These are phyloP conservation scores for Aspergillus funiculosus DNA, from an alignment of 495 filamentous ascomycete species.

Conservation along the genomic window DNA sequence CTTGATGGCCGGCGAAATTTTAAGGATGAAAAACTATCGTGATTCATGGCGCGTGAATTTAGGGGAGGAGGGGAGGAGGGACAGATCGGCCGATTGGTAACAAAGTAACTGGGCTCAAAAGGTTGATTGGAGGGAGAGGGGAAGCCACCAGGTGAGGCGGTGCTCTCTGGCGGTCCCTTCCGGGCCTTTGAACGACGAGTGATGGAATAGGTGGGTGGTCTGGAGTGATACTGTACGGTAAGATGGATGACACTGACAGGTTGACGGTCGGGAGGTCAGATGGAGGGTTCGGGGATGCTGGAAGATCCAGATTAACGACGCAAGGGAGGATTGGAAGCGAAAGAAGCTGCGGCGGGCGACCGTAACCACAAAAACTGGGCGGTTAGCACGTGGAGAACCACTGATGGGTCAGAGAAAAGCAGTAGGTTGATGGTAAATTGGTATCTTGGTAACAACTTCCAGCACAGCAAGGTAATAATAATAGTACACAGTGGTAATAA, in stretches of 20 bases:
- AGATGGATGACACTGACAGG: constrained; percentile 16
- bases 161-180: constrained; percentile 23
- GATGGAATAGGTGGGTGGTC: constrained; percentile 2
- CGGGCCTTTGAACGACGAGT: constrained; percentile 13
- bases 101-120: constrained; percentile 13
- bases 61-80: constrained; percentile 15
- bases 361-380: constrained; percentile 16
- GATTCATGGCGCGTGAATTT: constrained; percentile 38
- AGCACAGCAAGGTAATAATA: constrained; percentile 1
- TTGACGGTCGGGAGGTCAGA: constrained; percentile 11
- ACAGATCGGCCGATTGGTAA: constrained; percentile 16
- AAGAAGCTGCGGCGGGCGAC: constrained; percentile 21
- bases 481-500: not conserved
- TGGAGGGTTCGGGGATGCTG: constrained; percentile 20
- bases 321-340: constrained; percentile 20
- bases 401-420: constrained; percentile 15
- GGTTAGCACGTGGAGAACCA: constrained; percentile 26
- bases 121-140: constrained; percentile 24
- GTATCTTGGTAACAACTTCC: too few relatives aligned
- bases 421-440: too few relatives aligned
- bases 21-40: constrained; percentile 39
- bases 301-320: constrained; percentile 22
- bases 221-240: constrained; percentile 22
- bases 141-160: constrained; percentile 28
- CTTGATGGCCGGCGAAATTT: constrained; percentile 45